Conservation (phyloP, 495 filamentous ascomycete species). For the Terfezia boudieri region DNA sequence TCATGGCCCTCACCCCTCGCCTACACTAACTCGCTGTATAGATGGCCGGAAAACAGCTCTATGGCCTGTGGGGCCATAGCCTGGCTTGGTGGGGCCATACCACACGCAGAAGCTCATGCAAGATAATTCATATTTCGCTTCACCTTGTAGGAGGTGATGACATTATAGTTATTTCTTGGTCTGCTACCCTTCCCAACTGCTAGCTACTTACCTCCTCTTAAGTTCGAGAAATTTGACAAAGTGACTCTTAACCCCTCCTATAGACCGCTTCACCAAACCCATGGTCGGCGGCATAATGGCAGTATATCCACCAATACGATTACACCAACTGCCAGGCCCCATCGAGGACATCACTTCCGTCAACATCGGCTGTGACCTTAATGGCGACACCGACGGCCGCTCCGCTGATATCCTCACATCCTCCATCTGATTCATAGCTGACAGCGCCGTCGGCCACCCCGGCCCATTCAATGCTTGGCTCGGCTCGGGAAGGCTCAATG, state of each 20-base stretch:
- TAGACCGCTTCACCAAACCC: neutral
- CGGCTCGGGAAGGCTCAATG: constrained; percentile 16
- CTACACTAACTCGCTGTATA: no score
- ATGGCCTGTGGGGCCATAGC: no score
- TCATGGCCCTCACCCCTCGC: no score
- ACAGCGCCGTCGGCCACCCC: constrained; percentile 8
- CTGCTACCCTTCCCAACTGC: no score
- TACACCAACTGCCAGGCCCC: neutral
- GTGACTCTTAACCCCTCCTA: neutral
- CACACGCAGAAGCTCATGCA: no score
- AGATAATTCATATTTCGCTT: no score
- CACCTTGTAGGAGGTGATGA: no score
- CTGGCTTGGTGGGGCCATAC: no score
- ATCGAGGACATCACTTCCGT: neutral
- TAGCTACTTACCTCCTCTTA: no score
- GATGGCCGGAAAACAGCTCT: no score
- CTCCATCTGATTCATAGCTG: neutral
- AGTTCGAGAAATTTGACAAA: no score
- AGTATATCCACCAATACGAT: neutral
- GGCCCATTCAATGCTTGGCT: constrained; percentile 7
- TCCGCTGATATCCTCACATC: neutral
- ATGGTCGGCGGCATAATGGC: neutral
- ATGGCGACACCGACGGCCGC: neutral
- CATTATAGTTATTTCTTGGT: no score
- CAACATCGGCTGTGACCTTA: neutral